These are phyloP conservation scores for Termitomyces heimii DNA, from an alignment of 768 basidiomycete genomes.

Conservation along the genomic window DNA sequence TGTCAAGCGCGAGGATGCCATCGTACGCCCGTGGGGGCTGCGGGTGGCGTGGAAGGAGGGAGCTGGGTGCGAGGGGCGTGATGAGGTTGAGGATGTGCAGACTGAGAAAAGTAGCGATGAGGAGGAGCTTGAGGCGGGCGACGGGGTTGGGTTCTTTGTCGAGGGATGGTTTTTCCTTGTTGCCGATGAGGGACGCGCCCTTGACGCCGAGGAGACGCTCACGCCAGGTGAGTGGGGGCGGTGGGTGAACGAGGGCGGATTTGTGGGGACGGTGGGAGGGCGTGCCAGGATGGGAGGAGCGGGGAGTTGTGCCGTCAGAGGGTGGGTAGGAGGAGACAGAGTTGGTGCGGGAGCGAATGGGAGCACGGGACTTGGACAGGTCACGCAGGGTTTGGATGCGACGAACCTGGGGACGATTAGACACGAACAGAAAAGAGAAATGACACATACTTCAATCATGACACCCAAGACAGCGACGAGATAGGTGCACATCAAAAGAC, in stretches of 20 bases:
- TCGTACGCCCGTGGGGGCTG: conserved; percentile 51
- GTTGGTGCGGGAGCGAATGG: conserved; percentile 28
- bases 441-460: conserved; percentile 80
- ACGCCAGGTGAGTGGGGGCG: conserved; percentile 13
- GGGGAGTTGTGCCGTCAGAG: conserved; percentile 19
- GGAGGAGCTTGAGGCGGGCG: conserved; percentile 80
- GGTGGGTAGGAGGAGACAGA: conserved; percentile 25
- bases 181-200: conserved; percentile 19
- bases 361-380: conserved; percentile 14
- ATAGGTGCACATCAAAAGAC: conserved; percentile 84
- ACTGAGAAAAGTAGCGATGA: conserved; percentile 88
- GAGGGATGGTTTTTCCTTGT: conserved; percentile 9
- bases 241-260: conserved; percentile 26
- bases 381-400: conserved; percentile 61
- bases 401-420: conserved; percentile 41
- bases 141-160: conserved; percentile 57
- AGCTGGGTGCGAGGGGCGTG: conserved; percentile 69
- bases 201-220: conserved; percentile 20
- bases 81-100: conserved; percentile 91
- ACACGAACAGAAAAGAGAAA: background rate
- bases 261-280: conserved; percentile 9
- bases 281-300: conserved; percentile 17
- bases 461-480: conserved; percentile 85
- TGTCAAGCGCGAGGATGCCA: conserved; percentile 35
- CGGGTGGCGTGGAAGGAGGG: conserved; percentile 20